phyloP scores from a whole-genome alignment of 805 yeast species.

The Candida endomychidarum region DNA sequence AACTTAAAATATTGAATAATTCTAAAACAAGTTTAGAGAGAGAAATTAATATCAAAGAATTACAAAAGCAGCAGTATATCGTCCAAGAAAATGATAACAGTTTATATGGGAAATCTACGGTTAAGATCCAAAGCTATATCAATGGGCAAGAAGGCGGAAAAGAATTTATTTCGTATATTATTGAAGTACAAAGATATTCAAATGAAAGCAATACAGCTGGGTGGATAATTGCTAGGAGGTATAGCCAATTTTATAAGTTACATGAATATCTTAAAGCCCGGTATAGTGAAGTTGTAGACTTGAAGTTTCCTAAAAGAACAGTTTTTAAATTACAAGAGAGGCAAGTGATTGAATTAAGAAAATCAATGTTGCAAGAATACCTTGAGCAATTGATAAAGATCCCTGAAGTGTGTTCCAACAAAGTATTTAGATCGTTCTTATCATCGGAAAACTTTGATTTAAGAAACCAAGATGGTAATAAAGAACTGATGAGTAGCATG shows the following conservation, averaged over 20 bases:
- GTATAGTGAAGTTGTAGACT: constrained; percentile 48
- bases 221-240: constrained; percentile 91
- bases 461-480: constrained; percentile 27
- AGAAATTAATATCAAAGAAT: constrained; percentile 72
- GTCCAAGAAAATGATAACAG: constrained; percentile 83
- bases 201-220: constrained; percentile 54
- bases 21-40: constrained; percentile 65
- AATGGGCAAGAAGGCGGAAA: constrained; percentile 51
- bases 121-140: constrained; percentile 53
- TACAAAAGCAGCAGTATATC: constrained; percentile 74
- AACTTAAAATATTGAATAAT: constrained; percentile 63
- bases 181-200: constrained; percentile 64
- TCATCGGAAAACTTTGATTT: constrained; percentile 63
- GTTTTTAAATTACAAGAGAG: constrained; percentile 71
- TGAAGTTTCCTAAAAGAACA: constrained; percentile 58
- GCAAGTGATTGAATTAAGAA: constrained; percentile 63
- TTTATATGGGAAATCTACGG: constrained; percentile 63
- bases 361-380: constrained; percentile 60
- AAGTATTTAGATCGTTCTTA: constrained; percentile 70
- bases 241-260: constrained; percentile 75
- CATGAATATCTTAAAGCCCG: constrained; percentile 59
- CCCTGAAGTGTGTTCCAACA: constrained; percentile 72
- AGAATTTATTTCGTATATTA: constrained; percentile 68
- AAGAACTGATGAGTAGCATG: constrained; percentile 34
- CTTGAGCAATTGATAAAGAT: constrained; percentile 54